Base-by-base conservation (phyloP, 83 land plant genomes). In the Isoetes engelmannii region DNA sequence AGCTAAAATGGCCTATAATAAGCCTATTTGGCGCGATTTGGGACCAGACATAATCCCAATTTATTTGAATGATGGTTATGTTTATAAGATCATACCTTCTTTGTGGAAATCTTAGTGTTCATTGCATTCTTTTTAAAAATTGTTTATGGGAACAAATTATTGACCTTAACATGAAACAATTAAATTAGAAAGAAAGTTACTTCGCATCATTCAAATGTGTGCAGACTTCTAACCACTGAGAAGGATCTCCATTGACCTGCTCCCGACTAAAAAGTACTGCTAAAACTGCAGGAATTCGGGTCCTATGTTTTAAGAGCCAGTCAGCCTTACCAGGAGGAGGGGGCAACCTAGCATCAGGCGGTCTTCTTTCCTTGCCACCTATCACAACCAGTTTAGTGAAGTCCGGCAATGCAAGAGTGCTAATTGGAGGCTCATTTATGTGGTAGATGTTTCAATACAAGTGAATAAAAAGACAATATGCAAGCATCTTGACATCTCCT, bases 181-280 rank as follows among this genome's bases (percentile, higher is more conserved):
- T 28, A 28, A n/a, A 28, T 28, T 28, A 19, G 8, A 58, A 64
- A 58, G 4, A 66, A 49, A 66, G 21, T 43, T 82, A 93, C 98
- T 88, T 94, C 78, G 91, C 77, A 64, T 78, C 74, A 20, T 95
- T 97, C 62, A 95, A 84, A 68, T 88, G 75, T 71, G 83, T 82
- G 84, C 94, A 91, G 77, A 89, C 83, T 81, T 91, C 85, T 54
- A 83, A 72, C 99, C 99, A 95, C 82, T 91, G 94, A 4, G 97
- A 77, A 9, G 97, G 99, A 68, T 91, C 99, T 9, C 99, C 97
- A 44, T 79, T 74, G 17, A 91, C 81, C 5, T 84, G 81, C 47
- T 82, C 84, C 10, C 82, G 71, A 21, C 56, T 48, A 58, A 95
- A 83, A 18, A 95, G 64, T 19, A 89, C 93, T 13, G 89, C 97